Percentiles rank a stretch among this genome's conserved stretches.
phyloP scores from a whole-genome alignment of 2,329 filamentous ascomycete species.

The Niveomyces coronatus region DNA sequence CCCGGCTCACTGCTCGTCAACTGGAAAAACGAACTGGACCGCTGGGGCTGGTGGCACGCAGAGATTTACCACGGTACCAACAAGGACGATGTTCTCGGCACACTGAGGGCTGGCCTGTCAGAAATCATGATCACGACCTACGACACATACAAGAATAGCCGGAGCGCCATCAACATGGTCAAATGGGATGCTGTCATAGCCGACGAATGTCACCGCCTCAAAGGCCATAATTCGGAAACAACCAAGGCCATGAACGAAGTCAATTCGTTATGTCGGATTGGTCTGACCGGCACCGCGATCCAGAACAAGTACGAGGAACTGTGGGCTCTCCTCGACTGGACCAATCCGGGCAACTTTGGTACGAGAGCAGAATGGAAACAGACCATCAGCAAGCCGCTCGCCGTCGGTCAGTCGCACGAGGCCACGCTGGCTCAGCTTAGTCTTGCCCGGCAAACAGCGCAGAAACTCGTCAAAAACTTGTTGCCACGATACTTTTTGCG shows the following conservation, averaged over 20 bases:
- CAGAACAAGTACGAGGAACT: conserved; percentile 97
- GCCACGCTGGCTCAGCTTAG: conserved; percentile 77
- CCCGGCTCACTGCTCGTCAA: conserved; percentile 83
- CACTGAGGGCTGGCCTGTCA: conserved; percentile 63
- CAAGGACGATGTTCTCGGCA: conserved; percentile 60
- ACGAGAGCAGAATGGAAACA: conserved; percentile 64
- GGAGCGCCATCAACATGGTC: conserved; percentile 65
- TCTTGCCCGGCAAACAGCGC: conserved; percentile 68
- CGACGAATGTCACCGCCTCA: conserved; percentile 87
- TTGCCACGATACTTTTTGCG: conserved; percentile 84
- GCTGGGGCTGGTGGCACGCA: conserved; percentile 94
- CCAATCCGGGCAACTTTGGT: conserved; percentile 66
- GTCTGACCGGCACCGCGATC: conserved; percentile 89
- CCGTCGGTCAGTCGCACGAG: conserved; percentile 84
- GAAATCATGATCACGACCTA: conserved; percentile 96
- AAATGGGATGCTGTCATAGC: conserved; percentile 91
- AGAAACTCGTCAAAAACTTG: conserved; percentile 76
- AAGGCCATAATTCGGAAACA: conserved; percentile 65
- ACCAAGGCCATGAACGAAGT: conserved; percentile 82
- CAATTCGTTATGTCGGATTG: conserved; percentile 86
- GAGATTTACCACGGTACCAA: conserved; percentile 65
- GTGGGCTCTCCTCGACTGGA: conserved; percentile 95
- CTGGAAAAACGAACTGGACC: conserved; percentile 75
- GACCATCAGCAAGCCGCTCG: conserved; percentile 68
- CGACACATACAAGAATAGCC: conserved; percentile 72